Evolutionary conservation across 2,329 filamentous ascomycete species (phyloP).

Genomic region (Sporothrix inflata): DNA sequence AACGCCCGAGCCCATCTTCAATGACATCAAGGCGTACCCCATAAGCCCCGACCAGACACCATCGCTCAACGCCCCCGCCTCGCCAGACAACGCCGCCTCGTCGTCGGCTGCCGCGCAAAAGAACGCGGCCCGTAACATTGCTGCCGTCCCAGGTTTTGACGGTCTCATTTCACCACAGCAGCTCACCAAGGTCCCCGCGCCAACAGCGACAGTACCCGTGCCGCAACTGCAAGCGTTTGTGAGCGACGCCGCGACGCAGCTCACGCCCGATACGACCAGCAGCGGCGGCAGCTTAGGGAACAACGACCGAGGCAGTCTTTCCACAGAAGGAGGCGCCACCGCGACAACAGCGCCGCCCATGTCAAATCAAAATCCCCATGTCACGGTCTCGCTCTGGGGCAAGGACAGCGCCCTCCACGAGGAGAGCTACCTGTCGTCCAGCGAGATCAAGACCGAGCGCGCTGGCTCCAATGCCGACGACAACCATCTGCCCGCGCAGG

Average conservation of each 20-base stretch:
- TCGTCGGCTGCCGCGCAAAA: conserved; percentile 10
- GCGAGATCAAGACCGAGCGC: conserved; percentile 32
- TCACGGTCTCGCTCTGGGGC: conserved; percentile 61
- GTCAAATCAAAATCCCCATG: conserved; percentile 55
- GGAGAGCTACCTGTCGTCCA: conserved; percentile 34
- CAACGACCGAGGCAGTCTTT: conserved; percentile 36
- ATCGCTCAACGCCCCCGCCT: conserved; percentile 50
- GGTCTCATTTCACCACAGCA: conserved; percentile 49
- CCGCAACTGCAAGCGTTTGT: conserved; percentile 33
- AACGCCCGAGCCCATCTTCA: conserved; percentile 32
- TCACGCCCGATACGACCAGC: conserved; percentile 55
- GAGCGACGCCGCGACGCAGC: conserved; percentile 41
- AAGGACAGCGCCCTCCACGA: conserved; percentile 41
- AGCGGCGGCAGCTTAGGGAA: conserved; percentile 43
- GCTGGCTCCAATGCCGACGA: conserved; percentile 2
- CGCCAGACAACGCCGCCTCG: conserved; percentile 42
- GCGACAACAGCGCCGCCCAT: conserved; percentile 46
- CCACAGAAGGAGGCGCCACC: conserved; percentile 54
- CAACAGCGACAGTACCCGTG: conserved; percentile 36
- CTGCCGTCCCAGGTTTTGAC: conserved; percentile 34
- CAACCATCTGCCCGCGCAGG: not conserved
- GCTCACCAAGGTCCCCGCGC: conserved; percentile 46
- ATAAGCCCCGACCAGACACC: conserved; percentile 58
- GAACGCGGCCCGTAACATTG: conserved; percentile 22
- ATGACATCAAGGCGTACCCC: conserved; percentile 45